phyloP scores from a whole-genome alignment of 2,329 filamentous ascomycete species.

The Pyricularia sp. region DNA sequence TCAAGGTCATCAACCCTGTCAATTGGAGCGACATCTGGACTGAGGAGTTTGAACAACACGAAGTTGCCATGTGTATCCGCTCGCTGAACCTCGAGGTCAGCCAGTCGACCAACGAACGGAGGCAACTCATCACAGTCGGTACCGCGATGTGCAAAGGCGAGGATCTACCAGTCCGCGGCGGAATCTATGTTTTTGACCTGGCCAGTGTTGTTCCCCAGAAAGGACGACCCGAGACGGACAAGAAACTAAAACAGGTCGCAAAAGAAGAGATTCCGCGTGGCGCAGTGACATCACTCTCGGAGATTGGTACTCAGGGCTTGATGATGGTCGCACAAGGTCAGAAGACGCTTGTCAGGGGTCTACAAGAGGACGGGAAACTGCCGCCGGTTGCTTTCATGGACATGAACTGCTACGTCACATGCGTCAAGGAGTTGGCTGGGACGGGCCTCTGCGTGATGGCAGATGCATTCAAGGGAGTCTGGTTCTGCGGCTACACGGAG shows the following conservation, averaged over 20 bases:
- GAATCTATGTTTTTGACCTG: constrained; percentile 84
- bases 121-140: constrained; percentile 73
- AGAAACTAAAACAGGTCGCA: constrained; percentile 74
- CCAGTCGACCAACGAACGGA: constrained; percentile 80
- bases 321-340: constrained; percentile 88
- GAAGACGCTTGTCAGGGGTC: constrained; percentile 91
- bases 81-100: constrained; percentile 82
- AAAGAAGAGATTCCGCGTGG: constrained; percentile 89
- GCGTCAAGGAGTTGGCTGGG: constrained; percentile 72
- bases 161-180: constrained; percentile 76
- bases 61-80: constrained; percentile 73
- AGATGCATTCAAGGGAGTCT: constrained; percentile 86
- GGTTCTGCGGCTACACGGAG: constrained; percentile 94
- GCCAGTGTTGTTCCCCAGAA: constrained; percentile 88
- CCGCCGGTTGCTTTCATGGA: constrained; percentile 96
- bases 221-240: constrained; percentile 74
- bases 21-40: constrained; percentile 74
- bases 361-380: constrained; percentile 90
- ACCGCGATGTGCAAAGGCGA: constrained; percentile 83
- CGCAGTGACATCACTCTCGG: constrained; percentile 77
- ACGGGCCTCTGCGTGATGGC: constrained; percentile 82
- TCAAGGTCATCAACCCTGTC: constrained; percentile 71
- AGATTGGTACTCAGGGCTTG: constrained; percentile 78
- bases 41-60: constrained; percentile 61
- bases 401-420: constrained; percentile 86